A percentile compares a stretch with the other conserved stretches of the same genome.
These are phyloP conservation scores for Corynespora cassiicola DNA, from an alignment of 2,329 filamentous ascomycete genomes.

Conservation along the genomic window DNA sequence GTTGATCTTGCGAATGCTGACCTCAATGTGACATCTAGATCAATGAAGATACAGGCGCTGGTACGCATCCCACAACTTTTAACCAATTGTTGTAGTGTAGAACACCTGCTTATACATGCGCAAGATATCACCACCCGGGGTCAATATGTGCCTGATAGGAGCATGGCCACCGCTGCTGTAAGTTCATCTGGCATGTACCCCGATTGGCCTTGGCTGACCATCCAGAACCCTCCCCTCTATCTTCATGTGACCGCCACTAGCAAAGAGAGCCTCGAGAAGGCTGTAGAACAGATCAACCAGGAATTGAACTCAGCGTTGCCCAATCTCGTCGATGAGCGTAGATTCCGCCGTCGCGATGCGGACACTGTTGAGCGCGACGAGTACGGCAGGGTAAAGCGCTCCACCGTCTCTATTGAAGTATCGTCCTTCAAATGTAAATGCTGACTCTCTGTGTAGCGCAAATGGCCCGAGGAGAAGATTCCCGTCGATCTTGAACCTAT, in stretches of 20 bases:
- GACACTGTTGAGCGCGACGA: constrained; percentile 88
- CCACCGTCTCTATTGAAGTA: not conserved
- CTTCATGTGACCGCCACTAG: constrained; percentile 93
- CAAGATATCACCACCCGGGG: constrained; percentile 99
- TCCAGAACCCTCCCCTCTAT: constrained; percentile 88
- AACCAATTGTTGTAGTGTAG: constrained; percentile 65
- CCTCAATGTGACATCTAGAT: constrained; percentile 93
- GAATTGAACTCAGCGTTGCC: constrained; percentile 96
- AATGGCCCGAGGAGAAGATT: constrained; percentile 98
- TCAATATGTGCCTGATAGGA: constrained; percentile 96
- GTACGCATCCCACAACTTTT: constrained; percentile 80
- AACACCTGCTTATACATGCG: constrained; percentile 66
- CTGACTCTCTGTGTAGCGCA: constrained; percentile 69
- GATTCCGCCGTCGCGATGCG: constrained; percentile 83
- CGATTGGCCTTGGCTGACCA: not conserved
- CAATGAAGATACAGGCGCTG: constrained; percentile 99
- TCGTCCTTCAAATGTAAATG: constrained; percentile 1
- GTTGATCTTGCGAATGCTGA: constrained; percentile 91
- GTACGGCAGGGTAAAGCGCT: constrained; percentile 75
- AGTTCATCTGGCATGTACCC: constrained; percentile 47
- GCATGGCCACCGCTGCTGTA: constrained; percentile 92
- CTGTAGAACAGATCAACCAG: constrained; percentile 87
- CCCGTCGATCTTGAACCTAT: constrained; percentile 89
- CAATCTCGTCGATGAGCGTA: constrained; percentile 90
- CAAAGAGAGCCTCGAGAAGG: constrained; percentile 89